These are phyloP conservation scores for Fusarium illudens DNA, from an alignment of 2,329 filamentous ascomycete genomes.

Conservation along the genomic window DNA sequence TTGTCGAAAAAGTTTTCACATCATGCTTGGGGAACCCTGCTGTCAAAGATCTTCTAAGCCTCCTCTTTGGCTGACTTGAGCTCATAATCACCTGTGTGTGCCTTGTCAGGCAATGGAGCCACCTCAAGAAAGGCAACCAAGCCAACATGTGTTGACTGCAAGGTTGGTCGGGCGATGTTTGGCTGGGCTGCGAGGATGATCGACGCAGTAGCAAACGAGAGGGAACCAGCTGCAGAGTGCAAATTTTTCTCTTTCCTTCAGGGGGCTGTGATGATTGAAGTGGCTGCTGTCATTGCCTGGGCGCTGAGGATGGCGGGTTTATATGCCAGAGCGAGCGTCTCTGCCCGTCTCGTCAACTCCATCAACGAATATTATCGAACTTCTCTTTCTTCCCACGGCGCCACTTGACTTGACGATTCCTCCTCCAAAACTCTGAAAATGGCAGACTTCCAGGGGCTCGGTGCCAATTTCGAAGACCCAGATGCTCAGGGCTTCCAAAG, in stretches of 20 bases:
- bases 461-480: constrained; percentile 34
- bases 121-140: constrained; percentile 30
- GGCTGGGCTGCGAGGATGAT: constrained; percentile 13
- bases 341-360: background rate
- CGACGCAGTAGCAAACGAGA: constrained; percentile 8
- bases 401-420: background rate
- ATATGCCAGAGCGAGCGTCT: constrained; percentile 9
- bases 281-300: background rate
- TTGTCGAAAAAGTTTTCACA: constrained; percentile 27
- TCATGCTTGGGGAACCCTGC: constrained; percentile 17
- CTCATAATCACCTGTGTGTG: constrained; percentile 11
- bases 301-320: background rate
- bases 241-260: constrained; percentile 21
- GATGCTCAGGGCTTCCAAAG: constrained; percentile 35
- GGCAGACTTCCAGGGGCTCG: constrained; percentile 35
- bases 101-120: constrained; percentile 25
- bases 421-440: constrained; percentile 10
- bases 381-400: background rate
- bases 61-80: constrained; percentile 6
- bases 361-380: background rate
- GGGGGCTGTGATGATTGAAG: background rate
- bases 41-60: background rate
- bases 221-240: constrained; percentile 33
- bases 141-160: background rate
- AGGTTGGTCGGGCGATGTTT: constrained; percentile 6